A percentile compares a stretch with the other conserved stretches of the same genome.
Conservation (phyloP, 371 early-diverging fungal genomes). For the Haplosporangium sp. region DNA sequence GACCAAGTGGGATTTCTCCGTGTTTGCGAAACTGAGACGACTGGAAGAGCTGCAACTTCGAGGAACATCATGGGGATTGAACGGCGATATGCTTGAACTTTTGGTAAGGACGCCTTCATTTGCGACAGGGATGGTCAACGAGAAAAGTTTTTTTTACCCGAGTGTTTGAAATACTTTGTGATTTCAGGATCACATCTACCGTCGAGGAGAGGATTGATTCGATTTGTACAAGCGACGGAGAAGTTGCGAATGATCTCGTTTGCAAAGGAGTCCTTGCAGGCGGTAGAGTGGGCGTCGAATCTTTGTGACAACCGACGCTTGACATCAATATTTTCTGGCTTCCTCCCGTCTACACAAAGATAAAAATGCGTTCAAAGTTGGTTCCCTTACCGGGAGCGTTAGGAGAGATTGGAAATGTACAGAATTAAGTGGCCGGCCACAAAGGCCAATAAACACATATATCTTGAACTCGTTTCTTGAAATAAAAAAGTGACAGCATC, state of each 20-base stretch:
- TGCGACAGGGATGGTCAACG: neutral
- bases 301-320: neutral
- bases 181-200: slow-evolving; percentile 14
- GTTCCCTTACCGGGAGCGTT: no score
- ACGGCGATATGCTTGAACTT: slow-evolving; percentile 5
- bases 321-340: no score
- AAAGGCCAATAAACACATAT: no score
- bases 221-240: slow-evolving; percentile 18
- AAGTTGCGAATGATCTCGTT: slow-evolving; percentile 10
- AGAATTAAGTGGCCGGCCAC: no score
- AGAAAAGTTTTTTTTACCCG: neutral
- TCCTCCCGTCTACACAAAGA: no score
- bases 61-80: slow-evolving; percentile 29
- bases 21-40: slow-evolving; percentile 15
- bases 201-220: neutral
- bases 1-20: slow-evolving; percentile 4
- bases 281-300: slow-evolving; percentile 21
- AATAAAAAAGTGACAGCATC: no score
- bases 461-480: no score
- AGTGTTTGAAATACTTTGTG: slow-evolving; percentile 6
- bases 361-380: no score
- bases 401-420: no score
- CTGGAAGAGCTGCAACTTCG: slow-evolving; percentile 31
- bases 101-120: neutral
- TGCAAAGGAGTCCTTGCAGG: neutral